Base-by-base conservation (phyloP, 1,284 basidiomycete genomes). In the Malassezia sympodialis region DNA sequence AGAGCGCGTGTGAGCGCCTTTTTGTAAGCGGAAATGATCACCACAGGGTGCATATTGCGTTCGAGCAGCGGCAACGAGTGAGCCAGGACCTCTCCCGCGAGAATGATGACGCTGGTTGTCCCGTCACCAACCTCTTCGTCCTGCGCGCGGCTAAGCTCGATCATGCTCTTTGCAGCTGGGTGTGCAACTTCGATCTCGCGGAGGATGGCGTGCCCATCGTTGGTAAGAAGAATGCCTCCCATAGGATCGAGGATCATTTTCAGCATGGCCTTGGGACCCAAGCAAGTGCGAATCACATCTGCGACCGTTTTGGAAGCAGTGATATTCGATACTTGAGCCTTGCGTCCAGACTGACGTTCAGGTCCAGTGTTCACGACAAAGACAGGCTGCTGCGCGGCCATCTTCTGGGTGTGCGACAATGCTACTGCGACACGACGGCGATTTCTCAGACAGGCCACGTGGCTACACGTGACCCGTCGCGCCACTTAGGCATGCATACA, bases 111-210 rank as follows among this genome's bases (percentile, higher is more conserved):
- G 72, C 86, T 89, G 17, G 91, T 98, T 26, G 93, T 96, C 53
- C 91, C 93, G 76, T 96, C 93, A 51, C 91, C 93, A 62, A 94
- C 93, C 75, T 98, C 93, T 78, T 98, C 93, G 66, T 98, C 94
- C 77, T 96, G 93, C 3, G 94, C 96, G 72, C 91, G 79, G 70
- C 88, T 87, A 19, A 98, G 83, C 77, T 99, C 93, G 67, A 98
- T 96, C 93, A 98, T 98, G 67, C 91, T 93, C 79, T 96, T 98
- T 30, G 93, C 93, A 24, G 93, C 93, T 0, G 94, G 94, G 70
- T 96, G 93, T 4, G 90, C 90, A 24, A 98, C 91, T 63, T 98
- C 93, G 63, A 96, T 96, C 76, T 98, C 93, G 57, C 93, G 84
- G 35, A 96, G 79, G 64, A 98, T 96, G 10, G 91, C 91, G 70